Conservation (phyloP, 1,284 basidiomycete species). For the Fomitopsis betulina region DNA sequence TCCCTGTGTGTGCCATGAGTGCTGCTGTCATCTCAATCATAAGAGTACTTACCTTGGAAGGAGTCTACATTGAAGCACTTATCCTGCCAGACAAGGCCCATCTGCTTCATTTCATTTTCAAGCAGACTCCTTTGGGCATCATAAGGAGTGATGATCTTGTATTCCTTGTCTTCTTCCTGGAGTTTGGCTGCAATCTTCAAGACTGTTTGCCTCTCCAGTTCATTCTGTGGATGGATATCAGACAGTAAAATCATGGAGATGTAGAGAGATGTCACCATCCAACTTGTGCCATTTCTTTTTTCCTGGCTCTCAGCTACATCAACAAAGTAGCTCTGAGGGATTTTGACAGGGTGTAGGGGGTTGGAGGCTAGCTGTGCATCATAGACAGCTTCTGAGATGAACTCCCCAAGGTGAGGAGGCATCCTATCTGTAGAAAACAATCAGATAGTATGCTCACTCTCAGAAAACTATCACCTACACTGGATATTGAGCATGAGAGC, state of each 20-base stretch:
- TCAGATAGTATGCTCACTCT: constrained; percentile 1
- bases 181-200: constrained; percentile 39
- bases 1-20: constrained; percentile 23
- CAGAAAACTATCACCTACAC: constrained; percentile 29
- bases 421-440: constrained; percentile 54
- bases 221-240: constrained; percentile 32
- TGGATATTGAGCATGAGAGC: constrained; percentile 37
- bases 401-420: constrained; percentile 70
- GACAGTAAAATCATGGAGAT: constrained; percentile 19
- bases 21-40: neutral
- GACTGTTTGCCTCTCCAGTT: constrained; percentile 33
- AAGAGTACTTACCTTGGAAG: constrained; percentile 31
- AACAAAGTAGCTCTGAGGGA: constrained; percentile 33
- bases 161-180: constrained; percentile 33
- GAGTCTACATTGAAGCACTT: constrained; percentile 52
- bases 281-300: constrained; percentile 34
- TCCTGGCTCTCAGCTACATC: constrained; percentile 41
- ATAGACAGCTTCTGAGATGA: constrained; percentile 66
- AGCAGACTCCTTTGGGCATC: constrained; percentile 46
- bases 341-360: constrained; percentile 27
- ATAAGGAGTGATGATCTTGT: constrained; percentile 51
- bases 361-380: constrained; percentile 37
- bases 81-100: constrained; percentile 34
- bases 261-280: constrained; percentile 30
- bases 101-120: constrained; percentile 33